Base-by-base conservation (phyloP, 345 rosid species). In the Ricinus communis region DNA sequence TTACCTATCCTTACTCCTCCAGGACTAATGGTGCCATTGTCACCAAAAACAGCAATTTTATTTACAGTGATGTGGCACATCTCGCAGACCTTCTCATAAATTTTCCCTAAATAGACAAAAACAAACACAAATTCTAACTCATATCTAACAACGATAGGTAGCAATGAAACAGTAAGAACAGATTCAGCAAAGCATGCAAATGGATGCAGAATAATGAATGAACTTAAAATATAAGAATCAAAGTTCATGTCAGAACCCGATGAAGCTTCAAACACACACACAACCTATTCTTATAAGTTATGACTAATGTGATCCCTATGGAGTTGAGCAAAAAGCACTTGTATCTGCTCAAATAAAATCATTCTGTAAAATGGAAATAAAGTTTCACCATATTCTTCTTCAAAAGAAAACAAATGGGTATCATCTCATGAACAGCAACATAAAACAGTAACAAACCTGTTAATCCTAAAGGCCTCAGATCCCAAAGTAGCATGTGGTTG, bases 401-500 rank as follows among this genome's bases (percentile, higher is more conserved):
- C 43, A 38, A 9, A 38, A 4, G 43, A 38, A 38, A 9, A 38
- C 4, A 38, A 38, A 4, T 38, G 47, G 5, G 47, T 9, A 43
- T 43, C 8, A 43, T 4, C 47, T 53, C 19, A 28, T 56, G 38
- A n/a, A 28, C 19, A 56, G 38, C 27, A 56, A 33, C 61, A 56
- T 56, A 28, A 3, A n/a, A 62, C 51, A 62, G 31, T 8, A 43
- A 15, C 46, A 50, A 80, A 94, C 97, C 99, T 83, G 93, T 86
- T 74, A 92, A 81, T 15, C 97, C 97, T 52, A 88, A 68, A n/a
- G 93, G 71, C 54, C 91, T 87, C 56, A 95, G 79, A 88, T 92
- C 97, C 99, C 99, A 95, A 3, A 95, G 87, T 79, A 95, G 66
- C 83, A 95, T 80, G 82, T 95, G 99, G 74, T 95, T 92, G 84